Percentiles rank a stretch among this genome's conserved stretches.
Evolutionary conservation across 2,329 filamentous ascomycete genomes (phyloP).

Genomic region (Colletotrichum spinosum): DNA sequence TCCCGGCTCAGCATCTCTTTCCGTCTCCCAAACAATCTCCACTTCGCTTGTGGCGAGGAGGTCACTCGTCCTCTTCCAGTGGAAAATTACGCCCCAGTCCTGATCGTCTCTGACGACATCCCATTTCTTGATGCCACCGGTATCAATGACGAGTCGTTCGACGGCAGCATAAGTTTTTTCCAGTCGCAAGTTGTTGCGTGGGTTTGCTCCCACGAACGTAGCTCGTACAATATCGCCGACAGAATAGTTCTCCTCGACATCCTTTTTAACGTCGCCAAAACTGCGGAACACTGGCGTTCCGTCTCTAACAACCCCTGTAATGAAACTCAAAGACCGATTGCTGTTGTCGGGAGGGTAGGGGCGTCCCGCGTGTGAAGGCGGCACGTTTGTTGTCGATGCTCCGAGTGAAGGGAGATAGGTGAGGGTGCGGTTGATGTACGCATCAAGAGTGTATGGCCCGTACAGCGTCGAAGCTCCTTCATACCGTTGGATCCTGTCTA

Average conservation of each 20-base stretch:
- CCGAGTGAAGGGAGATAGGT: slow-evolving; percentile 28
- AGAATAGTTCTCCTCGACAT: slow-evolving; percentile 63
- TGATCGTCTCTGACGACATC: slow-evolving; percentile 75
- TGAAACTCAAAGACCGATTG: slow-evolving; percentile 80
- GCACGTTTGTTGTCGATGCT: slow-evolving; percentile 6
- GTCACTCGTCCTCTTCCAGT: slow-evolving; percentile 80
- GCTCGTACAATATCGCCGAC: slow-evolving; percentile 71
- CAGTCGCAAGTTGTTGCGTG: slow-evolving; percentile 84
- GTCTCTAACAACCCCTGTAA: slow-evolving; percentile 82
- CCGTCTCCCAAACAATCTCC: slow-evolving; percentile 82
- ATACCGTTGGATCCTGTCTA: slow-evolving; percentile 77
- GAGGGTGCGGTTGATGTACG: slow-evolving; percentile 82
- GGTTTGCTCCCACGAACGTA: slow-evolving; percentile 87
- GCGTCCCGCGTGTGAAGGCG: slow-evolving; percentile 52
- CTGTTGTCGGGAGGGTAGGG: slow-evolving; percentile 82
- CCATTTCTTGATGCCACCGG: slow-evolving; percentile 62
- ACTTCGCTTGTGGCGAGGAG: slow-evolving; percentile 82
- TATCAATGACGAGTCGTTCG: slow-evolving; percentile 65
- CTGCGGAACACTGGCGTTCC: slow-evolving; percentile 69
- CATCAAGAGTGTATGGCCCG: slow-evolving; percentile 85
- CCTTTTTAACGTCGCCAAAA: slow-evolving; percentile 75
- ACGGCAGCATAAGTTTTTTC: slow-evolving; percentile 83
- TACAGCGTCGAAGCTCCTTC: slow-evolving; percentile 92
- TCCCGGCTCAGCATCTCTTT: slow-evolving; percentile 67
- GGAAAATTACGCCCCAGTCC: slow-evolving; percentile 86